A percentile compares a stretch with the other conserved stretches of the same genome.
Conservation (phyloP, 306 rosid genomes). For the Quercus aquifolioides region DNA sequence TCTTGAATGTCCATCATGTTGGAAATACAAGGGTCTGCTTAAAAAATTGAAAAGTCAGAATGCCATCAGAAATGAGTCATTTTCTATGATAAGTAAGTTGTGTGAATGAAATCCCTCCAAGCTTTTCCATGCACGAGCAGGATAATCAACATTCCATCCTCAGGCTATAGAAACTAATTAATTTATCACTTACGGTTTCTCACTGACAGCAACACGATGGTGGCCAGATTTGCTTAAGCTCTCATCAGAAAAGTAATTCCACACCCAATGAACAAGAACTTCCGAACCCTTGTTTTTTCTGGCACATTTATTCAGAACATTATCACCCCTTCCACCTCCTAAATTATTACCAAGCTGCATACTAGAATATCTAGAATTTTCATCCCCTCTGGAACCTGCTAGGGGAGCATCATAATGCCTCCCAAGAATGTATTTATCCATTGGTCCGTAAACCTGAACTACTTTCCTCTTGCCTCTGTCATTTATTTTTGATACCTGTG, state of each 20-base stretch:
- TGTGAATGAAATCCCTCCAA: background rate
- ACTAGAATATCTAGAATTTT: conserved; percentile 11
- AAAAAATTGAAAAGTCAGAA: conserved; percentile 30
- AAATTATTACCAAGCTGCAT: conserved; percentile 13
- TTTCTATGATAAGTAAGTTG: background rate
- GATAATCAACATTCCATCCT: background rate
- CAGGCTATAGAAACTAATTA: background rate
- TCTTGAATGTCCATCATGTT: conserved; percentile 91
- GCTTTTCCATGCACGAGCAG: background rate
- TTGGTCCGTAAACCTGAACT: conserved; percentile 39
- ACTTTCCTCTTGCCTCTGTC: conserved; percentile 34
- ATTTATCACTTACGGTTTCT: conserved; percentile 55
- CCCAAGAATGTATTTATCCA: conserved; percentile 33
- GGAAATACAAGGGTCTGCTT: conserved; percentile 79
- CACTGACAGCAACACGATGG: conserved; percentile 40
- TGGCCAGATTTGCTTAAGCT: conserved; percentile 29
- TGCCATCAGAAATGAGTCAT: conserved; percentile 16
- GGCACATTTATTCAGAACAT: conserved; percentile 19
- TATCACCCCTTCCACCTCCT: conserved; percentile 9
- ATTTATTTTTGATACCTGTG: conserved; percentile 16
- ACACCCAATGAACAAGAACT: conserved; percentile 73
- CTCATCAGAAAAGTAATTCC: conserved; percentile 77
- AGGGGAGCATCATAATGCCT: conserved; percentile 6
- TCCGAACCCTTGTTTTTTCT: conserved; percentile 43
- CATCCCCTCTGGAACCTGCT: conserved; percentile 25